Evolutionary conservation across 805 yeast species (phyloP).

Genomic region (Candida taoyuanica): DNA sequence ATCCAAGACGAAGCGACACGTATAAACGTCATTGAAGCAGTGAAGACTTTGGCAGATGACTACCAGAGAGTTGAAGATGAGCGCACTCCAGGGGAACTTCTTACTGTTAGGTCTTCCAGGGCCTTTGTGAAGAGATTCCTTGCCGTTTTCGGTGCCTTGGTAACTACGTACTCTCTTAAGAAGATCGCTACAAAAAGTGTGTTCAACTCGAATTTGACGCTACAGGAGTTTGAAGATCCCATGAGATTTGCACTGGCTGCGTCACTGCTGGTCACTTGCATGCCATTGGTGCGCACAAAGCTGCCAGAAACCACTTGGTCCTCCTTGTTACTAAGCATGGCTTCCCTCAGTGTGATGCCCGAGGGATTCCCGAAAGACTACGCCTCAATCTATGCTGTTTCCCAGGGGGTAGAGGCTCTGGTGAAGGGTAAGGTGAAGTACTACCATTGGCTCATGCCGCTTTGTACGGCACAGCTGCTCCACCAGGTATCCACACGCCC

Average conservation of each 20-base stretch:
- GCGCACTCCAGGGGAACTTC: not conserved
- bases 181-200: slow-evolving; percentile 4
- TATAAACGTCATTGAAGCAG: slow-evolving; percentile 7
- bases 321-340: slow-evolving; percentile 1
- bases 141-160: slow-evolving; percentile 9
- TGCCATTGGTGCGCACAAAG: slow-evolving; percentile 9
- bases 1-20: slow-evolving; percentile 8
- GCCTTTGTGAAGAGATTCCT: slow-evolving; percentile 12
- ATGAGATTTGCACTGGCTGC: slow-evolving; percentile 5
- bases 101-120: slow-evolving; percentile 5
- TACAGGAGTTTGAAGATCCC: not conserved
- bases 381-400: slow-evolving; percentile 11
- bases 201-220: not conserved
- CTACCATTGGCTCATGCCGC: too few species aligned
- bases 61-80: slow-evolving; percentile 1
- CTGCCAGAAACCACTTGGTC: slow-evolving; percentile 1
- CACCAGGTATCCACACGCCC: slow-evolving; percentile 16
- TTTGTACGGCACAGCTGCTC: slow-evolving; percentile 16
- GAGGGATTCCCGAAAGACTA: slow-evolving; percentile 15
- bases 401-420: slow-evolving; percentile 11
- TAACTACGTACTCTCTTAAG: slow-evolving; percentile 4
- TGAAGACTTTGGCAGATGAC: slow-evolving; percentile 9
- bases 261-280: not conserved
- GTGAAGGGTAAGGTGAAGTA: too few species aligned
- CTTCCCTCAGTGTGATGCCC: slow-evolving; percentile 12